Evolutionary conservation across 345 rosid species (phyloP), one percentile per base, ranked within the genome.

Genomic region (Moricandia arvensis): DNA sequence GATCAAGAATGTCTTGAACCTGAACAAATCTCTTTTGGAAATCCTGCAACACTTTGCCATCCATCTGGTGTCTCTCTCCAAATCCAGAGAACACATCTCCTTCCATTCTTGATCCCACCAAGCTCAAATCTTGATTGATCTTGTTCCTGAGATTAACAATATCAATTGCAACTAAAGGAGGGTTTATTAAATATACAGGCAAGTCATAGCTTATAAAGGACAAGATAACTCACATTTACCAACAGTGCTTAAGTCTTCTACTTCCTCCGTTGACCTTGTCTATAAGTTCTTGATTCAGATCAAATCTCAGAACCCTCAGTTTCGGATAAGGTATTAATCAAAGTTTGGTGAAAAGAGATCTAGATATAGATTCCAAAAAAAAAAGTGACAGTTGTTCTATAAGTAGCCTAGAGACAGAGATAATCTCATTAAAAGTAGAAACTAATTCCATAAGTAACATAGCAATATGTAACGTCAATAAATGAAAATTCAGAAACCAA

Each of bases 71-170:
- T n/a, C n/a, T n/a, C n/a, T n/a, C n/a, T n/a, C n/a, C n/a, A n/a
- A n/a, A n/a, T n/a, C n/a, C n/a, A n/a, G n/a, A n/a, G n/a, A n/a
- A n/a, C n/a, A n/a, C n/a, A 77, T 86, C 90, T 12, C 93, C 96
- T 61, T 92, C 96, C 97, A 92, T 90, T 74, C 61, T 35, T 66
- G 79, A 55, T 54, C 63, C 71, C 75, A 75, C 27, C 57, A 60
- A 27, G 0, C 79, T 75, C 79, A 75, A 68, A 59, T 49, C 74
- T 76, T 68, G 80, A 69, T 69, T n/a, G n/a, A n/a, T n/a, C n/a
- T n/a, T n/a, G n/a, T n/a, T n/a, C n/a, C n/a, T n/a, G n/a, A n/a
- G n/a, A n/a, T n/a, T n/a, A n/a, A n/a, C n/a, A n/a, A 1, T 0
- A 57, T 55, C 35, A 57, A 24, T 35, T 4, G 55, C 18, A 71